A percentile compares a stretch with the other conserved stretches of the same genome.
These are phyloP conservation scores for Paraurostyla sp. DNA, from an alignment of 73 alveolate genomes.

Conservation along the genomic window DNA sequence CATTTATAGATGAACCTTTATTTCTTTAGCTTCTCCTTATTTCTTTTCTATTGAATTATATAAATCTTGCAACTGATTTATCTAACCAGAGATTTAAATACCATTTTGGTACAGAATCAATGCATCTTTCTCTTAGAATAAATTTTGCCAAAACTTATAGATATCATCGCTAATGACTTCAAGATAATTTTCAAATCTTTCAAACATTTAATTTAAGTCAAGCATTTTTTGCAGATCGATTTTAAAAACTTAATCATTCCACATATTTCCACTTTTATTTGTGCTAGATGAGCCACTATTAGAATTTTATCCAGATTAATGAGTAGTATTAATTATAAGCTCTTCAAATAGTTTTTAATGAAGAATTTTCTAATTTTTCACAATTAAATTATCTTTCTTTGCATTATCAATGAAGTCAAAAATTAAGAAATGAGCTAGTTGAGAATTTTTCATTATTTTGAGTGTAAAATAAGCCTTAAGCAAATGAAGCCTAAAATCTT, in stretches of 20 bases:
- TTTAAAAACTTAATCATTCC: background rate
- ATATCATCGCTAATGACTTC: background rate
- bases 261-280: no score
- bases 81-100: background rate
- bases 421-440: slow-evolving; percentile 4
- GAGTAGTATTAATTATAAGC: background rate
- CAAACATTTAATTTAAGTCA: background rate
- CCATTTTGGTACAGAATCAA: background rate
- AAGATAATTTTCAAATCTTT: background rate
- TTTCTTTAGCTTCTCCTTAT: slow-evolving; percentile 31
- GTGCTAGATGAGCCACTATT: no score
- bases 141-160: slow-evolving; percentile 1
- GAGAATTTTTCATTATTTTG: background rate
- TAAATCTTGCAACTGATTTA: background rate
- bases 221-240: background rate
- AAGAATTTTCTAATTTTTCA: background rate
- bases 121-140: slow-evolving; percentile 11
- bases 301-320: no score
- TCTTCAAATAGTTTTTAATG: slow-evolving; percentile 16
- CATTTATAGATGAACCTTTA: background rate
- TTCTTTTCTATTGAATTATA: background rate
- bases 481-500: background rate
- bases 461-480: background rate
- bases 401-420: background rate
- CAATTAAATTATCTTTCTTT: background rate